Percentiles rank a stretch among this genome's conserved stretches.
These are phyloP conservation scores for Tilletia horrida DNA, from an alignment of 1,284 basidiomycete species.

Conservation along the genomic window DNA sequence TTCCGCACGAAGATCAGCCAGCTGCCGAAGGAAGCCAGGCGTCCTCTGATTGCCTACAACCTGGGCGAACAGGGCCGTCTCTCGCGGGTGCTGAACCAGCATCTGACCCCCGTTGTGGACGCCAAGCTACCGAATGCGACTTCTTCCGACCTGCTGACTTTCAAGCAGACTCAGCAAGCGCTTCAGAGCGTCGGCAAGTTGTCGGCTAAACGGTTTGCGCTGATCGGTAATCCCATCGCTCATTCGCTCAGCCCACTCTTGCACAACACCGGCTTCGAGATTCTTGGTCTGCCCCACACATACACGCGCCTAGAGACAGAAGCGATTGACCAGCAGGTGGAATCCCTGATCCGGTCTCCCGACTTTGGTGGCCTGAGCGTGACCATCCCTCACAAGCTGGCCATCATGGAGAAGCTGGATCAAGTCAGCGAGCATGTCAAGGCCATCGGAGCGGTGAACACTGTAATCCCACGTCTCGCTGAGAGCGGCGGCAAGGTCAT, in stretches of 20 bases:
- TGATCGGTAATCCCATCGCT: conserved; percentile 84
- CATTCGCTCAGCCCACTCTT: conserved; percentile 87
- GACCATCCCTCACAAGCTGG: conserved; percentile 60
- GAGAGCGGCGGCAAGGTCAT: not conserved
- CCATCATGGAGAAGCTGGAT: conserved; percentile 47
- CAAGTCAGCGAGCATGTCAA: conserved; percentile 43
- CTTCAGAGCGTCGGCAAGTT: conserved; percentile 70
- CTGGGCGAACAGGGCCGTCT: conserved; percentile 86
- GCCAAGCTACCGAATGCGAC: conserved; percentile 71
- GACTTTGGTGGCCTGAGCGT: conserved; percentile 93
- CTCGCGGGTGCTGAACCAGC: conserved; percentile 72
- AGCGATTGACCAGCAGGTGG: conserved; percentile 65
- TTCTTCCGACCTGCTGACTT: conserved; percentile 87
- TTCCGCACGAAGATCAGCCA: conserved; percentile 64
- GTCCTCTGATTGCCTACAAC: conserved; percentile 86
- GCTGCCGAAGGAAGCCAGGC: conserved; percentile 20
- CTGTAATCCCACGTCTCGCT: conserved; percentile 38
- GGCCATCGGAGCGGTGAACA: conserved; percentile 53
- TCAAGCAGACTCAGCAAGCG: conserved; percentile 76
- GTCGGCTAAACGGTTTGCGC: conserved; percentile 70
- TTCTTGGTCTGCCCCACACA: conserved; percentile 70
- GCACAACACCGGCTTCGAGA: conserved; percentile 82
- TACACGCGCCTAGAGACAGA: conserved; percentile 68
- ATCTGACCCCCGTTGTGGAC: conserved; percentile 86
- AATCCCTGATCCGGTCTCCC: conserved; percentile 64